phyloP scores from a whole-genome alignment of 2,329 filamentous ascomycete species.

The Scedosporium minutisporum region DNA sequence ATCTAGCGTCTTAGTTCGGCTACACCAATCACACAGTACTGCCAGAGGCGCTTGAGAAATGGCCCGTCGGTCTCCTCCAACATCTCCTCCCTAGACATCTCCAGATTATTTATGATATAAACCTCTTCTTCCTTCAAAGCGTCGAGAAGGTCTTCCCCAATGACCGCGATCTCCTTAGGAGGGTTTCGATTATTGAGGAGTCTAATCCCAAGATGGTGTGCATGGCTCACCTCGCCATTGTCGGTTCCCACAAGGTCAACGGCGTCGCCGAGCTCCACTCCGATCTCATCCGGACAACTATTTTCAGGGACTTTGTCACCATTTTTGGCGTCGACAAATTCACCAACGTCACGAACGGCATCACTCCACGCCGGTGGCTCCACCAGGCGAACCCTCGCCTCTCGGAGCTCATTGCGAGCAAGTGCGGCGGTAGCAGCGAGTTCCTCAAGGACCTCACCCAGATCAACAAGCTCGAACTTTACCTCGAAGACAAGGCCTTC shows the following conservation, averaged over 20 bases:
- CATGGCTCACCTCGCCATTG: conserved; percentile 91
- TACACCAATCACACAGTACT: conserved; percentile 99
- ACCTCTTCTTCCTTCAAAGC: conserved; percentile 80
- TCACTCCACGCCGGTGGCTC: conserved; percentile 91
- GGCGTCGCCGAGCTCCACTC: conserved; percentile 96
- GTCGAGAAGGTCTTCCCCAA: conserved; percentile 88
- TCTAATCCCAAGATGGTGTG: conserved; percentile 95
- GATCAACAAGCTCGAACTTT: conserved; percentile 78
- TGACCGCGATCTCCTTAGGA: conserved; percentile 72
- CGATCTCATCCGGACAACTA: conserved; percentile 96
- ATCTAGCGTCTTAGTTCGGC: conserved; percentile 50
- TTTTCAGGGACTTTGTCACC: conserved; percentile 96
- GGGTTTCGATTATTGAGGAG: conserved; percentile 97
- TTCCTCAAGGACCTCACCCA: conserved; percentile 87
- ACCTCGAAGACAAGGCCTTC: conserved; percentile 77
- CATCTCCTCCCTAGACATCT: conserved; percentile 88
- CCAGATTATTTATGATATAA: conserved; percentile 98
- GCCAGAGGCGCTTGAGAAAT: conserved; percentile 94
- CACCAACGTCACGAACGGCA: conserved; percentile 96
- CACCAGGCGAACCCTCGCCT: conserved; percentile 94
- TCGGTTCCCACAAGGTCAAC: conserved; percentile 98
- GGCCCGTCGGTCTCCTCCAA: conserved; percentile 88
- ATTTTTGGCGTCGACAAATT: conserved; percentile 97
- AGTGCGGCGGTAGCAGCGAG: conserved; percentile 67
- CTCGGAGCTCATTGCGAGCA: conserved; percentile 84